Conservation (phyloP, 805 yeast species). For the Candida boidinii region DNA sequence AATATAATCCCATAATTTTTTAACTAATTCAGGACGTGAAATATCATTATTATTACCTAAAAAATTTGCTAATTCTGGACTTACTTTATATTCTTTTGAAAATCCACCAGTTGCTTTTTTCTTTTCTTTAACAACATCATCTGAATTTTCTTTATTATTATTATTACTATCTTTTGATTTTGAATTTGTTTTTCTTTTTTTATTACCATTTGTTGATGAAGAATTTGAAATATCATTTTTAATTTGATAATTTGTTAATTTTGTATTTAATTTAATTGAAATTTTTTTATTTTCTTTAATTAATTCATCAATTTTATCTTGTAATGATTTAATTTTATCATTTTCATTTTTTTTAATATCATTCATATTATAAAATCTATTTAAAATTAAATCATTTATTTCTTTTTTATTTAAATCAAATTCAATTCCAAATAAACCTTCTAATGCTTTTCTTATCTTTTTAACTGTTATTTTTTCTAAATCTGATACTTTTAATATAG, state of each 20-base stretch:
- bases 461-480: constrained; percentile 64
- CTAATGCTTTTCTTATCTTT: constrained; percentile 63
- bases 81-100: constrained; percentile 35
- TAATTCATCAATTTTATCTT: constrained; percentile 26
- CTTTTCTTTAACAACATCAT: not conserved
- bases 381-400: constrained; percentile 52
- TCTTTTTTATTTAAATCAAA: constrained; percentile 40
- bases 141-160: not conserved
- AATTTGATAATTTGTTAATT: not conserved
- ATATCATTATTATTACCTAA: constrained; percentile 33
- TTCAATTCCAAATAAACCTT: constrained; percentile 54
- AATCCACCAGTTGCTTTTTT: constrained; percentile 25
- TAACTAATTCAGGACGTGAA: constrained; percentile 66
- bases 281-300: constrained; percentile 41
- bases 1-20: constrained; percentile 63
- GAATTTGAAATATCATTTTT: too few relatives aligned
- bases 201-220: constrained; percentile 11
- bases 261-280: constrained; percentile 34
- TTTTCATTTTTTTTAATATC: constrained; percentile 27
- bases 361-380: constrained; percentile 41
- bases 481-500: constrained; percentile 65
- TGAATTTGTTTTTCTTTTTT: constrained; percentile 6
- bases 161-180: not conserved
- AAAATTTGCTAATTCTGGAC: constrained; percentile 42
- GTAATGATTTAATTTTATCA: constrained; percentile 5